Conservation (phyloP, 2,329 filamentous ascomycete species). For the Lasiodiplodia theobromae region DNA sequence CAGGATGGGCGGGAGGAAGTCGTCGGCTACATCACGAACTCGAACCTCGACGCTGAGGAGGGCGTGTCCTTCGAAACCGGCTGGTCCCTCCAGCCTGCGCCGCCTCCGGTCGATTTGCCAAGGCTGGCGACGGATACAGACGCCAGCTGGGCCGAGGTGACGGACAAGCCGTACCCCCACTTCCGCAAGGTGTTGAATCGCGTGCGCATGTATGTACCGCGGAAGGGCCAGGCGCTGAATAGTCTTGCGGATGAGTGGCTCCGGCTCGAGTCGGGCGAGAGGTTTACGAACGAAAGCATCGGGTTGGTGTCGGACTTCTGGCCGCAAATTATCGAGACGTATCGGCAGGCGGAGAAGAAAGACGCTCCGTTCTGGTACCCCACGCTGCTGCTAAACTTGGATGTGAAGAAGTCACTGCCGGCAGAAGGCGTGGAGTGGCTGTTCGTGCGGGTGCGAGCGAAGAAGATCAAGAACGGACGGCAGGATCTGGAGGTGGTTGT, state of each 20-base stretch:
- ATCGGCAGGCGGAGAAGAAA: constrained; percentile 40
- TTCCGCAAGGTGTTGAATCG: constrained; percentile 60
- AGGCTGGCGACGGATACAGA: constrained; percentile 55
- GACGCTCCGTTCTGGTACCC: constrained; percentile 72
- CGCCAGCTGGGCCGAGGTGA: constrained; percentile 54
- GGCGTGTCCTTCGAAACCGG: constrained; percentile 64
- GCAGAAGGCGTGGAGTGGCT: constrained; percentile 75
- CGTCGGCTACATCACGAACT: constrained; percentile 69
- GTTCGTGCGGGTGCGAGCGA: constrained; percentile 69
- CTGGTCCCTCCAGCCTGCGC: constrained; percentile 59
- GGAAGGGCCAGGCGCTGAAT: constrained; percentile 50
- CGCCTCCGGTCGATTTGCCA: constrained; percentile 51
- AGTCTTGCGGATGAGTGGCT: constrained; percentile 71
- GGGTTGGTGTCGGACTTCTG: constrained; percentile 74
- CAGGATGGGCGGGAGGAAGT: constrained; percentile 67
- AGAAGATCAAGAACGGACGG: constrained; percentile 72
- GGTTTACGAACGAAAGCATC: constrained; percentile 69
- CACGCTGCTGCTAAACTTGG: constrained; percentile 76
- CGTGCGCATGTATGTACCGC: constrained; percentile 61
- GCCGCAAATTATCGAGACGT: constrained; percentile 67
- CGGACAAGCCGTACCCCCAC: constrained; percentile 52
- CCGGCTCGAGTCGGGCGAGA: constrained; percentile 64
- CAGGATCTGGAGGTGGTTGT: constrained; percentile 77
- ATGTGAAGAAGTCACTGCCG: constrained; percentile 77
- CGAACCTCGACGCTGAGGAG: constrained; percentile 65